Base-by-base conservation (phyloP, 352 stramenopile genomes). In the Phytophthora pini region DNA sequence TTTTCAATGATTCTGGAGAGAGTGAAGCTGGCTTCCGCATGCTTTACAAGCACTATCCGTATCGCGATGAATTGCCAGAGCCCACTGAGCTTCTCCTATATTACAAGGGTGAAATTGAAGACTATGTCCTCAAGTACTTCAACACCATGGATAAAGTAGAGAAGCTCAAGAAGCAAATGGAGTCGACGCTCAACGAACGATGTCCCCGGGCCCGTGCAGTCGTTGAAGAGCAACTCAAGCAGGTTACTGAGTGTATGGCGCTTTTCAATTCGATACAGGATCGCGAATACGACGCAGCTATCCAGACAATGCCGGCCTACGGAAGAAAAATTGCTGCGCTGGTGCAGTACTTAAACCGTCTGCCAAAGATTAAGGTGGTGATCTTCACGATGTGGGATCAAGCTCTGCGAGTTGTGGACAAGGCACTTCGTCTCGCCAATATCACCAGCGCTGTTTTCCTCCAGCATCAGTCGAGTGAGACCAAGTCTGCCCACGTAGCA, bases 311-410 rank as follows among this genome's bases (percentile, higher is more conserved):
- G 38, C 73, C 73, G 41, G 56, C 56, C n/a, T 87, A 89, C 62
- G 88, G 88, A 24, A 90, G 66, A 60, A 96, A 96, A 66, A 88
- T 91, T 43, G 79, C 78, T 27, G 65, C 80, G 9, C 61, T 96
- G 12, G 76, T 96, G 53, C 75, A 79, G 44, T 93, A 90, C 48
- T 62, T 95, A 22, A 65, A 65, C 17, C 74, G 76, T 5, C 46
- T 90, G 31, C 41, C 67, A n/a, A 79, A 55, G 12, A 76, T 80
- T 40, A 87, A 93, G 51, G 84, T 90, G 13, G 88, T 96, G 43
- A 66, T 96, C 39, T 96, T 96, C 62, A 92, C 82, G 15, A 93
- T 93, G 79, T 96, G 86, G 86, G 56, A 83, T 64, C 77, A 70
- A 39, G 85, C 77, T 6, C 61, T 96, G 32, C 70, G 74, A 13